Evolutionary conservation across 2,329 filamentous ascomycete species (phyloP).

Genomic region (Exophiala oligosperma): DNA sequence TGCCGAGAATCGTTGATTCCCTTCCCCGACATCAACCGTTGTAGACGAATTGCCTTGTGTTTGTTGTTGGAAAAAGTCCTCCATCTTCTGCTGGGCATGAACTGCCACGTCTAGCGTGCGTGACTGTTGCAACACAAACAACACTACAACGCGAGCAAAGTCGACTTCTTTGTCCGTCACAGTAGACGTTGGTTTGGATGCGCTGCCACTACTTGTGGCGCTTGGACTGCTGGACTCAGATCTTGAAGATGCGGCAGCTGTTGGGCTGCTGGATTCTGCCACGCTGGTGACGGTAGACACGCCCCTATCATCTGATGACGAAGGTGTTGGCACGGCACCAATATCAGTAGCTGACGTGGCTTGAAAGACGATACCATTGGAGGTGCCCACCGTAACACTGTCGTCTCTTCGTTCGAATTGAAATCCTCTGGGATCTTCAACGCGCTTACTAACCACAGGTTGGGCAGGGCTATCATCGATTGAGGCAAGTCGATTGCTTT

Average conservation of each 20-base stretch:
- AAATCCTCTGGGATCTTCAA: constrained; percentile 6
- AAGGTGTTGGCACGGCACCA: constrained; percentile 5
- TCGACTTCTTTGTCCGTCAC: constrained; percentile 19
- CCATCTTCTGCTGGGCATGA: constrained; percentile 25
- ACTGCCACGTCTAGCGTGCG: constrained; percentile 33
- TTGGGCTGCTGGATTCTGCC: constrained; percentile 23
- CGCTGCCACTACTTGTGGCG: constrained; percentile 10
- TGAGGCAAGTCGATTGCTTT: constrained; percentile 3
- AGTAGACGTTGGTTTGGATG: constrained; percentile 23
- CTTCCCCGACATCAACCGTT: constrained; percentile 30
- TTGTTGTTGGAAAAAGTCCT: constrained; percentile 33
- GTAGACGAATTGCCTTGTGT: constrained; percentile 28
- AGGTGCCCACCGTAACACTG: constrained; percentile 33
- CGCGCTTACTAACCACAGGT: constrained; percentile 10
- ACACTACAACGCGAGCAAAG: constrained; percentile 26
- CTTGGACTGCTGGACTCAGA: constrained; percentile 21
- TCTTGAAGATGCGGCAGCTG: constrained; percentile 32
- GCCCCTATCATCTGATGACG: constrained; percentile 7
- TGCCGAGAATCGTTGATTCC: constrained; percentile 34
- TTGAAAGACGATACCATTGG: constrained; percentile 42
- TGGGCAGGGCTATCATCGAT: constrained; percentile 7
- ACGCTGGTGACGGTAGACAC: constrained; percentile 13
- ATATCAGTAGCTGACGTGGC: constrained; percentile 12
- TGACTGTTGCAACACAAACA: constrained; percentile 32
- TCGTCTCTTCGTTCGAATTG: constrained; percentile 24